Percentiles rank a stretch among this genome's conserved stretches.
phyloP scores from a whole-genome alignment of 352 stramenopile genomes.

The Phytophthora nicotianae region DNA sequence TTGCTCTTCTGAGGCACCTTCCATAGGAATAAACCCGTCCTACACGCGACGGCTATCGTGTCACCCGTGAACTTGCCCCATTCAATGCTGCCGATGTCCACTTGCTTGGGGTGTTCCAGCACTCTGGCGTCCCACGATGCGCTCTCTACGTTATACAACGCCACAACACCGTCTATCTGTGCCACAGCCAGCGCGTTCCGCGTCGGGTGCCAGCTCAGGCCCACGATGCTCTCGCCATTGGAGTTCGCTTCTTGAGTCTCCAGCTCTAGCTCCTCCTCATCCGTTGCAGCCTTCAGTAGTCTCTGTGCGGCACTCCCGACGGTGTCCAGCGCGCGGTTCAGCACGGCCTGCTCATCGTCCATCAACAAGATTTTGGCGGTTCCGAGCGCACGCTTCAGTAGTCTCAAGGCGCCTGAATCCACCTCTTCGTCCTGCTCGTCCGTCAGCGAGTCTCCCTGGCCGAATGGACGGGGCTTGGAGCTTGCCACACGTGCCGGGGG shows the following conservation, averaged over 20 bases:
- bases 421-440: constrained; percentile 48
- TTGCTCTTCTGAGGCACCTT: constrained; percentile 52
- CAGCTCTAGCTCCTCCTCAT: constrained; percentile 34
- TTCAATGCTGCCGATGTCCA: constrained; percentile 57
- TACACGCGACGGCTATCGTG: constrained; percentile 66
- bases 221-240: constrained; percentile 52
- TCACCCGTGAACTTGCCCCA: constrained; percentile 73
- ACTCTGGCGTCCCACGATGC: constrained; percentile 66
- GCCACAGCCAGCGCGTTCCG: constrained; percentile 68
- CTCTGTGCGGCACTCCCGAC: constrained; percentile 20
- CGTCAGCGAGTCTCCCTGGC: constrained; percentile 63
- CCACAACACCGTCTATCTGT: constrained; percentile 68
- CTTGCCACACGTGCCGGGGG: constrained; percentile 55
- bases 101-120: constrained; percentile 64
- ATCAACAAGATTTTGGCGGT: constrained; percentile 51
- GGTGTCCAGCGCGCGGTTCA: constrained; percentile 38
- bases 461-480: constrained; percentile 62
- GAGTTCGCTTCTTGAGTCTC: constrained; percentile 1
- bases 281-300: constrained; percentile 34
- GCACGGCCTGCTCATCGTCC: constrained; percentile 65
- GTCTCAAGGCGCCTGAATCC: constrained; percentile 44
- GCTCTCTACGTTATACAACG: constrained; percentile 64
- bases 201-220: constrained; percentile 66
- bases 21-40: constrained; percentile 71
- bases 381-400: constrained; percentile 42